phyloP scores from a whole-genome alignment of 1,284 basidiomycete species.

The Gomphus bonarii region DNA sequence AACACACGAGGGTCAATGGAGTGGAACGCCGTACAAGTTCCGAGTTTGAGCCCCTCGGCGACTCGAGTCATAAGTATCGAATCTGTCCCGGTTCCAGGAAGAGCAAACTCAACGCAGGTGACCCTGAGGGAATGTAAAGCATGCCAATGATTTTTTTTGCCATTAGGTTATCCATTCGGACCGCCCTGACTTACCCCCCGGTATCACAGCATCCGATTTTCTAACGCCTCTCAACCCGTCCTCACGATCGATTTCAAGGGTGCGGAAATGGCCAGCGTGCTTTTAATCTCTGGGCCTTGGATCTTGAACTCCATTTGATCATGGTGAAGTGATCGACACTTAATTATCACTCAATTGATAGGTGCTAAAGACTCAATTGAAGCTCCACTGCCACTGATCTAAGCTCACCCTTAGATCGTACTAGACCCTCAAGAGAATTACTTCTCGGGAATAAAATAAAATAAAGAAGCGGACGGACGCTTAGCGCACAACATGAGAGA shows the following conservation, averaged over 20 bases:
- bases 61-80: constrained; percentile 1
- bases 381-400: not conserved
- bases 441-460: not conserved
- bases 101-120: not conserved
- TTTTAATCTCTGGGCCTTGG: not conserved
- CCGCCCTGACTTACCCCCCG: not conserved
- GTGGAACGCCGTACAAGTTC: not conserved
- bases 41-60: not conserved
- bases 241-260: constrained; percentile 1
- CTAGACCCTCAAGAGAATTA: not conserved
- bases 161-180: not conserved
- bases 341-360: not conserved
- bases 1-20: not conserved
- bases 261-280: not conserved
- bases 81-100: constrained; percentile 1
- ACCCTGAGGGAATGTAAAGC: constrained; percentile 1
- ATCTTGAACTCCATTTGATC: not conserved
- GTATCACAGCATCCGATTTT: not conserved
- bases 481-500: not conserved
- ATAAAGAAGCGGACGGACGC: not conserved
- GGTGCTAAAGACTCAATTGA: not conserved
- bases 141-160: not conserved
- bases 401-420: not conserved
- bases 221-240: not conserved
- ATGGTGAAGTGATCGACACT: not conserved